These are phyloP conservation scores for Pisolithus tinctorius DNA, from an alignment of 768 basidiomycete species.

Conservation along the genomic window DNA sequence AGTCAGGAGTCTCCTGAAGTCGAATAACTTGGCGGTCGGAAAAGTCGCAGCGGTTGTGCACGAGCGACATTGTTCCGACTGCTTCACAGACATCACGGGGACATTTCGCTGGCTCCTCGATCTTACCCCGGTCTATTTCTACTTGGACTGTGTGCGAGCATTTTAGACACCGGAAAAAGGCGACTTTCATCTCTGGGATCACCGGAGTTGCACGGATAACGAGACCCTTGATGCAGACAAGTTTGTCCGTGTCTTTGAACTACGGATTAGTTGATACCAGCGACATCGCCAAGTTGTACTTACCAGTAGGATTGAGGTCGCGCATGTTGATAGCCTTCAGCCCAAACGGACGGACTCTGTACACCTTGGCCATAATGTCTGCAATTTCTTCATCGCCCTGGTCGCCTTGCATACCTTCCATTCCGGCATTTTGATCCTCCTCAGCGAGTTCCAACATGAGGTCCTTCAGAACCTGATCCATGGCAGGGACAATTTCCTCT, in stretches of 20 bases:
- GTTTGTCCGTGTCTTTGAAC: conserved; percentile 87
- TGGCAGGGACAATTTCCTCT: conserved; percentile 93
- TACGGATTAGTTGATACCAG: background rate
- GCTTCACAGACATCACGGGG: conserved; percentile 89
- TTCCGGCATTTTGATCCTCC: conserved; percentile 61
- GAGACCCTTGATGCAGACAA: conserved; percentile 92
- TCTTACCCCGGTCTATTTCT: conserved; percentile 97
- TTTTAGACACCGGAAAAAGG: conserved; percentile 95
- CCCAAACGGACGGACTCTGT: conserved; percentile 92
- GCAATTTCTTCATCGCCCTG: conserved; percentile 81
- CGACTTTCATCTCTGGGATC: conserved; percentile 98
- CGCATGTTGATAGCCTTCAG: conserved; percentile 86
- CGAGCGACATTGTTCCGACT: conserved; percentile 85
- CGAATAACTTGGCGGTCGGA: conserved; percentile 93
- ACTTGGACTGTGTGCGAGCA: conserved; percentile 97
- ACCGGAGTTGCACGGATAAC: conserved; percentile 97
- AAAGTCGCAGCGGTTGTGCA: conserved; percentile 97
- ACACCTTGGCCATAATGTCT: conserved; percentile 81
- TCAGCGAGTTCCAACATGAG: conserved; percentile 85
- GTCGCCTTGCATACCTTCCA: conserved; percentile 69
- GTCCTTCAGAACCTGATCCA: conserved; percentile 96
- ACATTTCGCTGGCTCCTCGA: conserved; percentile 86
- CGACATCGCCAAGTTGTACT: conserved; percentile 3
- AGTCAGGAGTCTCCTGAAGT: conserved; percentile 95
- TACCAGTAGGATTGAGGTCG: conserved; percentile 88